Base-by-base conservation (phyloP, 176 grass and related monocot species). In the Eleusine coracana region DNA sequence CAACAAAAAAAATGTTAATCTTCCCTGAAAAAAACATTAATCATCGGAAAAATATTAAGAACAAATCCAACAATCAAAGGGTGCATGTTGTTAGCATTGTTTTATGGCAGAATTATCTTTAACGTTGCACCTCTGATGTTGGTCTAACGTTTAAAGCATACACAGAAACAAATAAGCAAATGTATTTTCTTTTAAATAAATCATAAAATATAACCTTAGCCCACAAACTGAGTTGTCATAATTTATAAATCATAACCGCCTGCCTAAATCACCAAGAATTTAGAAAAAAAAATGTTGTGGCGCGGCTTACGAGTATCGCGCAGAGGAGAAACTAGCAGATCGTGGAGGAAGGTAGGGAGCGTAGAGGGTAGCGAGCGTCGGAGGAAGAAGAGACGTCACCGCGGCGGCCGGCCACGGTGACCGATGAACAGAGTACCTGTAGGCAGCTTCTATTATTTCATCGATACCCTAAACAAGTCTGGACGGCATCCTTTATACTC, bases 81-180 rank as follows among this genome's bases (percentile, higher is more conserved):
- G 31, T 21, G 17, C 17, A 56, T 5, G 5, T n/a, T 50, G 38
- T 85, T 78, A 84, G 66, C 5, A 71, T 27, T 52, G 36, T 34
- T 46, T 16, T 87, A 29, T 20, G 8, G 6, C 49, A 11, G 58
- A 10, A 18, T 70, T 82, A 18, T 60, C 15, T 25, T 29, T 78
- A 64, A 73, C 50, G 17, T 46, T 58, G 28, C 71, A 44, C 51
- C 34, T 46, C 31, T 15, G 37, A 65, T 37, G 45, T 76, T 79
- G 28, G 31, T 79, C 14, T 21, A 58, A 2, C 3, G 42, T 45
- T 45, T 72, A 78, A 51, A 65, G 36, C 62, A 42, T 68, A 81
- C 52, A 68, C 17, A 76, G 3, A 44, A 56, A 76, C 27, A 73
- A 68, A 81, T 50, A 82, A 20, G 16, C 49, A 55, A 55, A 55